phyloP scores from a whole-genome alignment of 352 stramenopile species.

The Pythium apleroticum region DNA sequence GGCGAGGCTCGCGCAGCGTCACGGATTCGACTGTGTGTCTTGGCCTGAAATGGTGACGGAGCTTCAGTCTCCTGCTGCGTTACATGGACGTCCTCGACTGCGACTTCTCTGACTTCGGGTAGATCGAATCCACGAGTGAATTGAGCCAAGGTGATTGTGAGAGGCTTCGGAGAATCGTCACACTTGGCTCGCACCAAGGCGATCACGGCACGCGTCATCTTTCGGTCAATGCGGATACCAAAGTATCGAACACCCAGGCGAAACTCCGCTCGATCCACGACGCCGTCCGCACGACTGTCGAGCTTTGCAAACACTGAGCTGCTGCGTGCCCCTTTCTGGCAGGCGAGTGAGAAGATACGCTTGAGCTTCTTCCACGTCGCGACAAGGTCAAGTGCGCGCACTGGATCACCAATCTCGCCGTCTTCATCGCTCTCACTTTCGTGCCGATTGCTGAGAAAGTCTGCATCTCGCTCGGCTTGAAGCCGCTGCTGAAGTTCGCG shows the following conservation, averaged over 20 bases:
- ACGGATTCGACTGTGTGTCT: neutral
- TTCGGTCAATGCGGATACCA: conserved; percentile 54
- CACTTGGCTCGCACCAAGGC: conserved; percentile 52
- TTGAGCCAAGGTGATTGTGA: conserved; percentile 45
- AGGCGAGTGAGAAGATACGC: conserved; percentile 42
- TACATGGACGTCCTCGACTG: neutral
- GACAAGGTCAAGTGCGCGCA: conserved; percentile 32
- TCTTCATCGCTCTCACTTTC: conserved; percentile 11
- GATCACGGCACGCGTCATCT: conserved; percentile 71
- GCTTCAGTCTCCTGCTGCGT: neutral
- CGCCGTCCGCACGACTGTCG: conserved; percentile 46
- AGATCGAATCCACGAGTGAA: conserved; percentile 65
- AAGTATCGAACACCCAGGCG: conserved; percentile 48
- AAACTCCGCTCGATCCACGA: conserved; percentile 67
- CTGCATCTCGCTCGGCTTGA: neutral
- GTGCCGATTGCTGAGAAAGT: neutral
- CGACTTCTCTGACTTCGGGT: neutral
- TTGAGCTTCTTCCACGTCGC: conserved; percentile 51
- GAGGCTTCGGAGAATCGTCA: conserved; percentile 33
- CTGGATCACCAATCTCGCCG: conserved; percentile 21
- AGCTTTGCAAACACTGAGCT: conserved; percentile 43
- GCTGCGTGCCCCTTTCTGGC: conserved; percentile 14
- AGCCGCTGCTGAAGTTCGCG: neutral
- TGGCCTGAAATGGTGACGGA: neutral
- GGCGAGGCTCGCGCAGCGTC: neutral